Conservation (phyloP, 352 stramenopile genomes). For the Phytophthora colocasiae region DNA sequence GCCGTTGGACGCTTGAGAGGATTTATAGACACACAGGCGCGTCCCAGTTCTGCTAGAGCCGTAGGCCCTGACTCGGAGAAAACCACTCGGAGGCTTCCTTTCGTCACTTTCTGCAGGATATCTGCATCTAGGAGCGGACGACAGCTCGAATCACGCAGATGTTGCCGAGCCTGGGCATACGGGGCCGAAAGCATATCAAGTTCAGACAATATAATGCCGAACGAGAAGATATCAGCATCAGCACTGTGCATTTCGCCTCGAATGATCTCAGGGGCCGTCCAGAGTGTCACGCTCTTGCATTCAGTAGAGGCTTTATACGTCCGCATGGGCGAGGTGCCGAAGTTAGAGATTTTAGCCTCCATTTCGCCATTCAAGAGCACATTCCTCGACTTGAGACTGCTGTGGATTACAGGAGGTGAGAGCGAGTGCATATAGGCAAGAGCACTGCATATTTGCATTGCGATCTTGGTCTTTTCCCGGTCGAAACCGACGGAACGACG, state of each 20-base stretch:
- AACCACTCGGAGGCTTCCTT: slow-evolving; percentile 37
- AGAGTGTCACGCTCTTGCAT: slow-evolving; percentile 60
- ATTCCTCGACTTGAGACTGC: slow-evolving; percentile 43
- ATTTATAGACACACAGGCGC: slow-evolving; percentile 35
- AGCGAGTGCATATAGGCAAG: slow-evolving; percentile 42
- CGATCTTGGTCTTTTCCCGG: slow-evolving; percentile 43
- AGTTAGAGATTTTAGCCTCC: slow-evolving; percentile 50
- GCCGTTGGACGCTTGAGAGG: slow-evolving; percentile 36
- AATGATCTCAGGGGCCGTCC: slow-evolving; percentile 81
- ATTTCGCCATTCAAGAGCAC: slow-evolving; percentile 29
- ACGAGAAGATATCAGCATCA: slow-evolving; percentile 83
- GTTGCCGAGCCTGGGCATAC: slow-evolving; percentile 25
- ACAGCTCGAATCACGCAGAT: slow-evolving; percentile 26
- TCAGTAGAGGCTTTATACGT: slow-evolving; percentile 44
- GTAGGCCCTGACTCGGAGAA: slow-evolving; percentile 31
- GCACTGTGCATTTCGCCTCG: slow-evolving; percentile 74
- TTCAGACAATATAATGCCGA: slow-evolving; percentile 84
- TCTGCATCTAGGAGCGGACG: slow-evolving; percentile 31
- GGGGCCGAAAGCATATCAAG: slow-evolving; percentile 50
- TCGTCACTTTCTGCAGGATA: slow-evolving; percentile 44
- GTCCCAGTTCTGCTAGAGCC: slow-evolving; percentile 33
- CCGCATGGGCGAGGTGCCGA: slow-evolving; percentile 31
- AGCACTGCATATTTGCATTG: slow-evolving; percentile 42
- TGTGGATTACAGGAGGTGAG: slow-evolving; percentile 35
- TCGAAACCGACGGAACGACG: slow-evolving; percentile 37